Base-by-base conservation (phyloP, 148 eudicot genomes). In the Nepenthes gracilis region DNA sequence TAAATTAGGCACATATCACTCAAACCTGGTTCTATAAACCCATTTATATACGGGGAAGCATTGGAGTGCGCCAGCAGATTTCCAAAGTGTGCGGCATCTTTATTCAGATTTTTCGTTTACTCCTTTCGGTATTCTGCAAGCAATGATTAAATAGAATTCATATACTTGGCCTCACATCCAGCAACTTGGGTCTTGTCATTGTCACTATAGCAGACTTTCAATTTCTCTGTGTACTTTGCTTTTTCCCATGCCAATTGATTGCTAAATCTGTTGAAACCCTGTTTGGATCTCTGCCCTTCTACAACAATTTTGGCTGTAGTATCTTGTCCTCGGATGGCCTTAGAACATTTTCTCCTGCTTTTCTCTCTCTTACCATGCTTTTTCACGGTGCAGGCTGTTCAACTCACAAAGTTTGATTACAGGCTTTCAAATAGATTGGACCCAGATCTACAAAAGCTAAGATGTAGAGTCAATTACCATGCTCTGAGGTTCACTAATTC, bases 401-500 rank as follows among this genome's bases (percentile, higher is more conserved):
- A 80, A 79, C 90, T 90, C 56, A 88, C 85, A 1, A 90, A 90
- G 74, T 90, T 82, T 62, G 97, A 90, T 70, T 90, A 84, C 71
- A 84, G 97, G 75, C 83, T 90, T 51, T 63, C 97, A 40, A 84
- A 86, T 75, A 61, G 67, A 51, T 73, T 90, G 77, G 81, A 75
- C 33, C 40, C 62, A 33, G 77, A 84, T 56, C 69, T 90, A 58
- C 97, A 90, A 65, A 86, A 82, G 75, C 78, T 90, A 60, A 82
- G 95, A 68, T 90, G 97, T 64, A 75, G 95, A 73, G 95, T 80
- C n/a, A 90, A 86, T 62, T 86, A 90, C 69, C 91, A 86, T 65
- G 95, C 97, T 57, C 64, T 90, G 69, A 72, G 67, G 66, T 90
- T 84, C 70, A 79, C 88, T 47, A 74, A 74, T 67, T 72, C 86